phyloP scores from a whole-genome alignment of 2,329 filamentous ascomycete species.

The Calonectria pseudoturangicola region DNA sequence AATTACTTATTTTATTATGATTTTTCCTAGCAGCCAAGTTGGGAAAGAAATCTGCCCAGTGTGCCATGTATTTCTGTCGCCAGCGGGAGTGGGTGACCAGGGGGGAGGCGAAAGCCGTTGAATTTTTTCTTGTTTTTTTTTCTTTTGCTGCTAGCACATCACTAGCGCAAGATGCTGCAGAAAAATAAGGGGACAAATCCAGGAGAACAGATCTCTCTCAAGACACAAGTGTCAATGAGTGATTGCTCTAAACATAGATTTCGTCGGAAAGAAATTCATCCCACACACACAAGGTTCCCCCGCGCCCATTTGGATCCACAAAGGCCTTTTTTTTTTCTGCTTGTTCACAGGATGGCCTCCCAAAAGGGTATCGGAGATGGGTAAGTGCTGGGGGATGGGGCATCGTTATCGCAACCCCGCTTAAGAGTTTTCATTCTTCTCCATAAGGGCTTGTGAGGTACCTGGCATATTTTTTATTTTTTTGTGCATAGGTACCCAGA shows the following conservation, averaged over 20 bases:
- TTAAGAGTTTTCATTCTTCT: constrained; percentile 48
- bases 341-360: constrained; percentile 6
- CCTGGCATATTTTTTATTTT: background rate
- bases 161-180: constrained; percentile 35
- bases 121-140: background rate
- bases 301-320: constrained; percentile 25
- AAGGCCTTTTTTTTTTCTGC: constrained; percentile 22
- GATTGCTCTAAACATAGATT: constrained; percentile 23
- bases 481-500: constrained; percentile 19
- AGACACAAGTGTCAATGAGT: background rate
- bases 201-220: constrained; percentile 15
- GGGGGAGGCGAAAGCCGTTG: constrained; percentile 28
- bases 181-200: constrained; percentile 6
- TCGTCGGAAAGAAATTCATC: constrained; percentile 20
- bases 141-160: constrained; percentile 6
- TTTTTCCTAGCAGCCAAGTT: no score
- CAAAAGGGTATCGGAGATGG: constrained; percentile 19
- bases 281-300: constrained; percentile 32
- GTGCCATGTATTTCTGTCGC: no score
- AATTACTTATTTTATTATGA: no score
- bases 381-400: constrained; percentile 50
- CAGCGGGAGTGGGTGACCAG: background rate
- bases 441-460: constrained; percentile 7
- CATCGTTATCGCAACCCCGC: constrained; percentile 64
- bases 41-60: no score